phyloP scores from a whole-genome alignment of 1,284 basidiomycete genomes.

The Waitea zeae region DNA sequence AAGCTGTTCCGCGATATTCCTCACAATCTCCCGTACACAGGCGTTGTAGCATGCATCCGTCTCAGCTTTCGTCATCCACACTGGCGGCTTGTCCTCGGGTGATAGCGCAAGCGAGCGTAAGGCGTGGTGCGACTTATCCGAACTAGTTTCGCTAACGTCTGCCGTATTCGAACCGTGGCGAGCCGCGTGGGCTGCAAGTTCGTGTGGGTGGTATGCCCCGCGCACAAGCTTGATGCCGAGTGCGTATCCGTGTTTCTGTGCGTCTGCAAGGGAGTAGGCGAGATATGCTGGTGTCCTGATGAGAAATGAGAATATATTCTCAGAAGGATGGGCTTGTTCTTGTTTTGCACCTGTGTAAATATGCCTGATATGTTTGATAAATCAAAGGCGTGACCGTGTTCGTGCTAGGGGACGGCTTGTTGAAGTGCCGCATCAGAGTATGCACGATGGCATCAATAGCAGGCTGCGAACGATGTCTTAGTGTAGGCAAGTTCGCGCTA shows the following conservation, averaged over 20 bases:
- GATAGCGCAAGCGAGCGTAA: slow-evolving; percentile 25
- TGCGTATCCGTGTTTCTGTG: slow-evolving; percentile 53
- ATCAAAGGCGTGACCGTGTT: slow-evolving; percentile 38
- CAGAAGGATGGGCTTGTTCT: background rate
- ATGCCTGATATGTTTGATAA: slow-evolving; percentile 77
- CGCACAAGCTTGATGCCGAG: slow-evolving; percentile 91
- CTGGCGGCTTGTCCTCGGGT: slow-evolving; percentile 39
- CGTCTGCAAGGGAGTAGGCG: slow-evolving; percentile 46
- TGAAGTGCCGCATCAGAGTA: slow-evolving; percentile 64
- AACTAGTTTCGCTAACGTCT: too few species aligned
- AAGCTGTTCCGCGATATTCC: slow-evolving; percentile 33
- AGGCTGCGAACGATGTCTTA: slow-evolving; percentile 26
- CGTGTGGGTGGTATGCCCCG: slow-evolving; percentile 82
- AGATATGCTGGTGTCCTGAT: slow-evolving; percentile 59
- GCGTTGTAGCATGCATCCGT: slow-evolving; percentile 73
- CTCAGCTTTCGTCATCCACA: slow-evolving; percentile 50
- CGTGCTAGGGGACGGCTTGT: slow-evolving; percentile 23
- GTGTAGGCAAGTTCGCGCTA: background rate
- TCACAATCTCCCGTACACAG: slow-evolving; percentile 45
- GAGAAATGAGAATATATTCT: slow-evolving; percentile 1
- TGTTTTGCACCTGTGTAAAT: slow-evolving; percentile 42
- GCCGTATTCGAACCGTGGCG: slow-evolving; percentile 5
- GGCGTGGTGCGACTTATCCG: slow-evolving; percentile 12
- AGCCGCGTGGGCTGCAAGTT: slow-evolving; percentile 36
- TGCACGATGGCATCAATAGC: slow-evolving; percentile 68